A percentile compares a stretch with the other conserved stretches of the same genome.
Evolutionary conservation across 2,329 filamentous ascomycete species (phyloP).

Genomic region (Dissoconium aciculare): DNA sequence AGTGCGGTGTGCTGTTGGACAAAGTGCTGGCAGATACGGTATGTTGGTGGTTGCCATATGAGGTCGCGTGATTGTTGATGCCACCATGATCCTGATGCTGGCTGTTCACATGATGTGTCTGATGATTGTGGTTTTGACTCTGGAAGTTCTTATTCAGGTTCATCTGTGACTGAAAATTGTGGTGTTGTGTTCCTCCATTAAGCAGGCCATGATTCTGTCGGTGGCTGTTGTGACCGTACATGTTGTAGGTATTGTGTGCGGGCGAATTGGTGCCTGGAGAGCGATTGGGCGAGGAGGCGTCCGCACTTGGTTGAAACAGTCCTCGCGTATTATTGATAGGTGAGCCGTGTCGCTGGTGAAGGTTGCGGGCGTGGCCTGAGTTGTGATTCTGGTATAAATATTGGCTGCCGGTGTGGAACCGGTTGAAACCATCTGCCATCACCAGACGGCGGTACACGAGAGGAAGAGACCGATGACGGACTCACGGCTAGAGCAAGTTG

Average conservation of each 20-base stretch:
- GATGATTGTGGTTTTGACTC: constrained; percentile 38
- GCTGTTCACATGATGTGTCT: constrained; percentile 26
- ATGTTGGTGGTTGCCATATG: constrained; percentile 45
- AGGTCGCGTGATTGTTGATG: constrained; percentile 41
- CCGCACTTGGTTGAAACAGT: constrained; percentile 30
- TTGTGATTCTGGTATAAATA: constrained; percentile 43
- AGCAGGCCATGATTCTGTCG: constrained; percentile 62
- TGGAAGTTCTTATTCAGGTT: constrained; percentile 58
- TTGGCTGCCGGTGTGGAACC: constrained; percentile 47
- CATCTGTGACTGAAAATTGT: constrained; percentile 38
- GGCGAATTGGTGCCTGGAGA: constrained; percentile 40
- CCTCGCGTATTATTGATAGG: constrained; percentile 27
- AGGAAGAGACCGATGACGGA: constrained; percentile 7
- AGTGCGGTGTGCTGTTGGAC: constrained; percentile 49
- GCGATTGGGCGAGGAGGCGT: constrained; percentile 44
- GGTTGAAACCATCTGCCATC: constrained; percentile 54
- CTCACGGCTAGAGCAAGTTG: background rate
- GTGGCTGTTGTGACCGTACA: constrained; percentile 54
- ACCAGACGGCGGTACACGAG: constrained; percentile 28
- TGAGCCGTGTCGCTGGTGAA: constrained; percentile 33
- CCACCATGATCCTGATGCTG: constrained; percentile 30
- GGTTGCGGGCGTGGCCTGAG: constrained; percentile 29
- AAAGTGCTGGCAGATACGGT: constrained; percentile 48
- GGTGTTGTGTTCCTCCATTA: constrained; percentile 52
- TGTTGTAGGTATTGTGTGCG: constrained; percentile 51